Base-by-base conservation (phyloP, 2,329 filamentous ascomycete genomes). In the Colletotrichum neosansevieriae region DNA sequence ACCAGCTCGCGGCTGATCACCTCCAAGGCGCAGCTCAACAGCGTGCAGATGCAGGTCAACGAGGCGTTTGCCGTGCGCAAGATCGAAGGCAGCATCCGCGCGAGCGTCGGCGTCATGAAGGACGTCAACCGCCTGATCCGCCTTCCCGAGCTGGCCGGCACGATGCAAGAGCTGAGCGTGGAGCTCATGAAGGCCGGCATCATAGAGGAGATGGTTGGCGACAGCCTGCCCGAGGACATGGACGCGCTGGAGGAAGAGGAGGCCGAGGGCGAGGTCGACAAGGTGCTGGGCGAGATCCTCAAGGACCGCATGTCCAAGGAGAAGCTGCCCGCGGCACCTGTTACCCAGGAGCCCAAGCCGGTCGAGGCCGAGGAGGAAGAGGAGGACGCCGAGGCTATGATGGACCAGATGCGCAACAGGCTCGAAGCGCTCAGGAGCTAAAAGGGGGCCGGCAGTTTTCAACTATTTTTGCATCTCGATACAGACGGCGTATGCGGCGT, bases 31-130 rank as follows among this genome's bases (percentile, higher is more conserved):
- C 96, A 98, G 81, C 88, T 99, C 54, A 90, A 91, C 77, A 95
- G 92, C 73, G 95, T 99, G 49, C 91, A 95, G 80, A 97, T 98
- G 94, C 96, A 98, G 81, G 95, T 99, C 76, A 94, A 94, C 76
- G 95, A 98, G 82, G 94, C 96, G 1, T 98, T 98, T 79, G 93
- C 94, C 2, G 91, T 98, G 74, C 91, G 94, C 73, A 97, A 97
- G 85, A 98, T 99, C 71, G 94, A 98, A 81, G 95, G 94, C 51
- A 94, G 91, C 75, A 94, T 99, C 76, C 88, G 89, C 73, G 91
- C 92, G 47, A 93, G 91, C 74, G 94, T 95, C 9, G 92, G 93
- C 50, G 94, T 99, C 73, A 98, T 99, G 96, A 95, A 94, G 81
- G 94, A 98, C 78, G 94, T 99, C 68, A 98, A 98, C 79, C 88